A percentile compares a stretch with the other conserved stretches of the same genome.
Conservation (phyloP, 2,329 filamentous ascomycete genomes). For the Venturiaceae sp. region DNA sequence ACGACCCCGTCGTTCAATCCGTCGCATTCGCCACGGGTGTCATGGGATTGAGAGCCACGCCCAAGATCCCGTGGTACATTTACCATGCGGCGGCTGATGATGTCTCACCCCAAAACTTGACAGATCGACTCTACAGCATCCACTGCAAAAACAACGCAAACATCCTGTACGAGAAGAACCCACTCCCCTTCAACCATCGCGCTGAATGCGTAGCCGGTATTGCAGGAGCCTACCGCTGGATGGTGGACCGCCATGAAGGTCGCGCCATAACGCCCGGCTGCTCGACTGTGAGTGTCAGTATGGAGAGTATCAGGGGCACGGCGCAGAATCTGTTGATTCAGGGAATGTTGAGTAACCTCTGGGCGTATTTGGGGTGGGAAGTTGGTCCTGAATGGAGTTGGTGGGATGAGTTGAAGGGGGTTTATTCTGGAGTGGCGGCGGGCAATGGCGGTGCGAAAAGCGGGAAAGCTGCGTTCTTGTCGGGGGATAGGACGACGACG, state of each 20-base stretch:
- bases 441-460: background rate
- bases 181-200: background rate
- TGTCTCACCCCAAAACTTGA: slow-evolving; percentile 1
- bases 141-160: slow-evolving; percentile 4
- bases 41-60: slow-evolving; percentile 3
- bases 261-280: slow-evolving; percentile 2
- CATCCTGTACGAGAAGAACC: slow-evolving; percentile 5
- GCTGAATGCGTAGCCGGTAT: slow-evolving; percentile 1
- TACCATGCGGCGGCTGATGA: slow-evolving; percentile 2
- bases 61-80: slow-evolving; percentile 6
- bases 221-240: slow-evolving; percentile 6
- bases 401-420: background rate
- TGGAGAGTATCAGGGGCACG: slow-evolving; percentile 1
- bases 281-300: background rate
- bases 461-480: background rate
- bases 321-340: background rate
- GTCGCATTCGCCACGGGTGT: background rate
- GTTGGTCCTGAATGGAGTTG: slow-evolving; percentile 1
- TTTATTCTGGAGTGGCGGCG: no score
- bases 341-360: background rate
- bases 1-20: background rate
- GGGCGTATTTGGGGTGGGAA: slow-evolving; percentile 4
- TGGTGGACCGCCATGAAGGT: slow-evolving; percentile 4
- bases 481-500: background rate
- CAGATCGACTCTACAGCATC: background rate